A percentile compares a stretch with the other conserved stretches of the same genome.
phyloP scores from a whole-genome alignment of 75 land plant genomes.

The Pinus albicaulis region DNA sequence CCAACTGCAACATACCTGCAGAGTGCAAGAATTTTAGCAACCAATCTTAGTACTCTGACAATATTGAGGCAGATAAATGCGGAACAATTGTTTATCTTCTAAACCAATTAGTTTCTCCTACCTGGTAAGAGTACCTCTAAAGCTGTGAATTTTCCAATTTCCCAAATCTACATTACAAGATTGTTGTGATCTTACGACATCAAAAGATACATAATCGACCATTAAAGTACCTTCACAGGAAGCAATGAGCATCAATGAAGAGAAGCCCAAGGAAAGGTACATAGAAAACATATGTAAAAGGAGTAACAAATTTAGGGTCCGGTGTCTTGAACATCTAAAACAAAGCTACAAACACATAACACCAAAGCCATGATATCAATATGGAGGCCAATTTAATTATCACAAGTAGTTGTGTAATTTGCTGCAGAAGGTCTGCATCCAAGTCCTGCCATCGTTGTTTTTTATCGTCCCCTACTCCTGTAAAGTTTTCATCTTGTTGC shows the following conservation, averaged over 20 bases:
- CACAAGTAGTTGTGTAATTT: background rate
- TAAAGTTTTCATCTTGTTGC: background rate
- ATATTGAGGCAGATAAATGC: background rate
- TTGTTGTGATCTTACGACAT: background rate
- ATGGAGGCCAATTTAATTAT: background rate
- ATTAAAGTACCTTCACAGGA: background rate
- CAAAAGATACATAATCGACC: background rate
- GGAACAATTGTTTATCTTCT: background rate
- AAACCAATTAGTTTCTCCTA: background rate
- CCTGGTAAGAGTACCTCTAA: background rate
- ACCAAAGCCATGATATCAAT: background rate
- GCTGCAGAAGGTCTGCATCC: background rate
- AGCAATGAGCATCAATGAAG: background rate
- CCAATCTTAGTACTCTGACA: background rate
- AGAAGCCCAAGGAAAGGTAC: background rate
- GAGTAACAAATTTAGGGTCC: background rate
- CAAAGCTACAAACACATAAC: background rate
- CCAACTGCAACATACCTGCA: constrained; percentile 87
- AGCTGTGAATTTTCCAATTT: background rate
- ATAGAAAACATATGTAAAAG: background rate
- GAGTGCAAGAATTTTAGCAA: background rate
- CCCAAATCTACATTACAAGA: background rate
- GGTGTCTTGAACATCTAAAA: background rate
- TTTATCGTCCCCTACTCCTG: background rate
- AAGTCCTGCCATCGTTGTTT: background rate